Conservation (phyloP, 2,329 filamentous ascomycete species). For the Penicillium freii region DNA sequence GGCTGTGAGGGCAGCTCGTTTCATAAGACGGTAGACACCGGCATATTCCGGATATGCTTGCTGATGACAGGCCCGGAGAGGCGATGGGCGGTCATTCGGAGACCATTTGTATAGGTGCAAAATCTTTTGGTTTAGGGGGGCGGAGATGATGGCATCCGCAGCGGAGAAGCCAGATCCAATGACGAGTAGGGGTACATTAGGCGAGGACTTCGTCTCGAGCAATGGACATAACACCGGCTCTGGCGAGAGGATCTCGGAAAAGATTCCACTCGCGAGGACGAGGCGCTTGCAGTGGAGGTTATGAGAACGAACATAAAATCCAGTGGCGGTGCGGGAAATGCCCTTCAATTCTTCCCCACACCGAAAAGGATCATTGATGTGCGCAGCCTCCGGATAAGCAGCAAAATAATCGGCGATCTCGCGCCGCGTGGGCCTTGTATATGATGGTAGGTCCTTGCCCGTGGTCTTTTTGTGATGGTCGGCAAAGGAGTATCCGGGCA, state of each 20-base stretch:
- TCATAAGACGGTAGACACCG: constrained; percentile 60
- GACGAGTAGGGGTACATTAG: constrained; percentile 50
- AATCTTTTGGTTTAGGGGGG: constrained; percentile 41
- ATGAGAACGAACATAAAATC: constrained; percentile 53
- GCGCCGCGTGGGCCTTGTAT: constrained; percentile 54
- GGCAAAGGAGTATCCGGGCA: constrained; percentile 59
- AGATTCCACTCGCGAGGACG: constrained; percentile 60
- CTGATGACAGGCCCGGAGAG: constrained; percentile 58
- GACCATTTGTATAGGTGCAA: constrained; percentile 62
- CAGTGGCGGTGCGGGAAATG: constrained; percentile 46
- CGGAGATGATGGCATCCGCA: constrained; percentile 60
- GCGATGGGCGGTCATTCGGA: constrained; percentile 55
- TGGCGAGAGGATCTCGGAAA: constrained; percentile 54
- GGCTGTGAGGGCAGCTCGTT: constrained; percentile 44
- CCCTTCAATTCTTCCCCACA: constrained; percentile 43
- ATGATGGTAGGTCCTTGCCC: constrained; percentile 48
- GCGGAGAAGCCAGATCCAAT: constrained; percentile 63
- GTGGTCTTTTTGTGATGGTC: constrained; percentile 50
- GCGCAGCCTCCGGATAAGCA: constrained; percentile 53
- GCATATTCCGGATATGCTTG: constrained; percentile 64
- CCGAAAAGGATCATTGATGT: constrained; percentile 50
- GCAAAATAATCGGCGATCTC: constrained; percentile 57
- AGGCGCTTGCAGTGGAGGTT: constrained; percentile 55
- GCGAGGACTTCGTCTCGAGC: constrained; percentile 29
- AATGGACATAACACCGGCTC: constrained; percentile 51